A percentile compares a stretch with the other conserved stretches of the same genome.
Evolutionary conservation across 805 yeast genomes (phyloP).

Genomic region (Martiniozyma abietophila): DNA sequence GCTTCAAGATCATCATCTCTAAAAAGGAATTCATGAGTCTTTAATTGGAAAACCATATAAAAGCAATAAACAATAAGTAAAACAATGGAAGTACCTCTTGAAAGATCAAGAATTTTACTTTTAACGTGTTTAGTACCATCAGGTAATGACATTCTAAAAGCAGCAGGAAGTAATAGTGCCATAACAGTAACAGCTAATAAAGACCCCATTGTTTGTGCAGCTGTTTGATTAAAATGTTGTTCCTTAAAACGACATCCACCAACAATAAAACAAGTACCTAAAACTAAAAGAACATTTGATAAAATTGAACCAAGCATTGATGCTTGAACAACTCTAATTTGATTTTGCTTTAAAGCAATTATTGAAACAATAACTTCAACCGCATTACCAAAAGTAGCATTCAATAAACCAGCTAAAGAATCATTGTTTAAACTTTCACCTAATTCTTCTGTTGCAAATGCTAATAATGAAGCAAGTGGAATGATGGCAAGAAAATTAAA

Average conservation of each 20-base stretch:
- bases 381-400: slow-evolving; percentile 97
- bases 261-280: slow-evolving; percentile 91
- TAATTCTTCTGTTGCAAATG: slow-evolving; percentile 89
- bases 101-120: slow-evolving; percentile 52
- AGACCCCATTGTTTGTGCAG: slow-evolving; percentile 96
- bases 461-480: slow-evolving; percentile 84
- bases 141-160: slow-evolving; percentile 78
- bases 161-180: slow-evolving; percentile 89
- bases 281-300: slow-evolving; percentile 77
- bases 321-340: slow-evolving; percentile 91
- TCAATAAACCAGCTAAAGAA: slow-evolving; percentile 86
- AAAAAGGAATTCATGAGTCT: slow-evolving; percentile 72
- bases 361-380: slow-evolving; percentile 92
- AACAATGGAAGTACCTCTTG: slow-evolving; percentile 80
- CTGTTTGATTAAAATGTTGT: slow-evolving; percentile 89
- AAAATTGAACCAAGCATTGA: slow-evolving; percentile 93
- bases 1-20: slow-evolving; percentile 31
- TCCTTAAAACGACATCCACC: slow-evolving; percentile 85
- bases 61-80: slow-evolving; percentile 68
- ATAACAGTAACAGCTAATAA: slow-evolving; percentile 85
- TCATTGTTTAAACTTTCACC: slow-evolving; percentile 76
- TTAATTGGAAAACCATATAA: slow-evolving; percentile 79
- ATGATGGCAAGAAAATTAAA: slow-evolving; percentile 84
- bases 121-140: slow-evolving; percentile 20
- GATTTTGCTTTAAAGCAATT: slow-evolving; percentile 78